Percentiles rank a stretch among this genome's conserved stretches.
These are phyloP conservation scores for Penicillium silybi DNA, from an alignment of 495 filamentous ascomycete species.

Conservation along the genomic window DNA sequence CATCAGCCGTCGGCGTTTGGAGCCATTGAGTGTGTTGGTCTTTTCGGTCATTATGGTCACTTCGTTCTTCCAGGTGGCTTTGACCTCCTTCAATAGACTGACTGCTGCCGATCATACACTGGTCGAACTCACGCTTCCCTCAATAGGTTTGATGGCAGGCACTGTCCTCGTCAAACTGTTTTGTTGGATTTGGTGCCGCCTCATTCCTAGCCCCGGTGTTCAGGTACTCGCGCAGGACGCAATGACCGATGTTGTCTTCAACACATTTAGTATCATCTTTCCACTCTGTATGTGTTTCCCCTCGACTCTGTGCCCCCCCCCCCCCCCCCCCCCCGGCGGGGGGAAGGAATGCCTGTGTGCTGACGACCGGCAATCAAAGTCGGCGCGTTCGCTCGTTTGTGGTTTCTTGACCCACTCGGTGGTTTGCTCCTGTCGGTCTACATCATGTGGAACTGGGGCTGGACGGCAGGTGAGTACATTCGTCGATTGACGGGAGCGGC, in stretches of 20 bases:
- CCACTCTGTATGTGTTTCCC: constrained; percentile 19
- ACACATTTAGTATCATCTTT: constrained; percentile 78
- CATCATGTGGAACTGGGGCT: constrained; percentile 83
- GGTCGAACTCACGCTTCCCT: constrained; percentile 66
- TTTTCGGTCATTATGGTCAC: constrained; percentile 85
- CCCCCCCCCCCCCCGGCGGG: no score
- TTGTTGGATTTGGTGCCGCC: constrained; percentile 89
- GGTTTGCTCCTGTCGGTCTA: constrained; percentile 75
- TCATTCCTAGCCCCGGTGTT: constrained; percentile 83
- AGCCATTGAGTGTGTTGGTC: constrained; percentile 74
- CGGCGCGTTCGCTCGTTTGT: constrained; percentile 70
- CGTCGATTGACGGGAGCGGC: constrained; percentile 77
- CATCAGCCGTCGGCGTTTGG: constrained; percentile 70
- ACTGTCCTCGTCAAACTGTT: constrained; percentile 78
- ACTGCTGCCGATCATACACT: constrained; percentile 59
- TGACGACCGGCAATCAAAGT: constrained; percentile 38
- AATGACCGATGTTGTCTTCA: constrained; percentile 81
- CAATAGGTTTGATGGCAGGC: constrained; percentile 74
- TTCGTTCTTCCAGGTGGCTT: constrained; percentile 78
- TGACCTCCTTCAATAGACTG: constrained; percentile 69
- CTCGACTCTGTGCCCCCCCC: not conserved
- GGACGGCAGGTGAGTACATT: constrained; percentile 74
- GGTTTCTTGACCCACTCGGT: constrained; percentile 85
- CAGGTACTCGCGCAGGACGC: constrained; percentile 73
- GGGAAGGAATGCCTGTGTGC: not conserved